Conservation (phyloP, 176 grass and related monocot species). For the Cenchrus fungigraminus region DNA sequence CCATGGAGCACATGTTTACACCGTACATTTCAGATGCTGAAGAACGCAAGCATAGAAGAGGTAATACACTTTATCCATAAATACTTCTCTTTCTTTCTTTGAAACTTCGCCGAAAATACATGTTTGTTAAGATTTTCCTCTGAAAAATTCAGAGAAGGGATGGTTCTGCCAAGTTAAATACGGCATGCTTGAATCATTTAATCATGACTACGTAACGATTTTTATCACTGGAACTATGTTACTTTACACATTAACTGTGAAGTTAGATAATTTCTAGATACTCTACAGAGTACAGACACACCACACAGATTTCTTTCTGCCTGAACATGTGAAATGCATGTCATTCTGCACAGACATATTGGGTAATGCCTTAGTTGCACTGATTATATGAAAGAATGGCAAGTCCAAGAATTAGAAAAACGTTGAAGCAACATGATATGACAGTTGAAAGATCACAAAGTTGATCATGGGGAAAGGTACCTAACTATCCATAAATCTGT, state of each 20-base stretch:
- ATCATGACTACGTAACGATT: neutral
- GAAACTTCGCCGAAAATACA: conserved; percentile 4
- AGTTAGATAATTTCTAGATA: conserved; percentile 7
- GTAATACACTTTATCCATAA: conserved; percentile 38
- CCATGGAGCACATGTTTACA: conserved; percentile 38
- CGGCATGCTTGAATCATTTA: neutral
- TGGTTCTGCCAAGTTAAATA: conserved; percentile 3
- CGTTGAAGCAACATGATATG: conserved; percentile 14
- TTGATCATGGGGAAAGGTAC: conserved; percentile 40
- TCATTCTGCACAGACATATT: neutral
- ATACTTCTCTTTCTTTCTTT: conserved; percentile 14
- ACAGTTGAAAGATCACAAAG: conserved; percentile 44
- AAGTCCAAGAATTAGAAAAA: conserved; percentile 21
- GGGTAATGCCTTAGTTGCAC: neutral
- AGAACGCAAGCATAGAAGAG: conserved; percentile 84
- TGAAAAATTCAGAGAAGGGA: conserved; percentile 20
- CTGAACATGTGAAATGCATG: conserved; percentile 26
- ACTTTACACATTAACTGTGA: neutral
- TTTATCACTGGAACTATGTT: neutral
- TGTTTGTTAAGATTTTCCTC: conserved; percentile 16
- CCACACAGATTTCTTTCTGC: neutral
- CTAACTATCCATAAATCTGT: neutral
- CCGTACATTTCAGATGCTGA: conserved; percentile 68
- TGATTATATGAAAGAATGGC: conserved; percentile 24
- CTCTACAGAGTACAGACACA: neutral